phyloP scores from a whole-genome alignment of 345 rosid genomes.

The Rhizophora mangle region DNA sequence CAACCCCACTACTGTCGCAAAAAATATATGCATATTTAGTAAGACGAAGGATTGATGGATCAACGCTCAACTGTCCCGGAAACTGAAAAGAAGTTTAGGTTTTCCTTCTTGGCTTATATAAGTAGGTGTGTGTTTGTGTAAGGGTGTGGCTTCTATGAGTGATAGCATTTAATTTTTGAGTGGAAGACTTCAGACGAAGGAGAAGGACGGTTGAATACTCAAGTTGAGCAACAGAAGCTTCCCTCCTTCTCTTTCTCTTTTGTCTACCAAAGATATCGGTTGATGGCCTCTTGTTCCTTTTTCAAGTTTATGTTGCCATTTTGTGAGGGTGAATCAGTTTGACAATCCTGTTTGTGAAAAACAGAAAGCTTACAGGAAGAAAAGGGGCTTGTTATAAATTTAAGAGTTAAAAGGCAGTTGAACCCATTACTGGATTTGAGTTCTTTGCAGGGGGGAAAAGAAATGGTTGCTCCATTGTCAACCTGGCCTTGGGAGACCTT shows the following conservation, averaged over 20 bases:
- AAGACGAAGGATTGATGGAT: neutral
- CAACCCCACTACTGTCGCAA: neutral
- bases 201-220: neutral
- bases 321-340: neutral
- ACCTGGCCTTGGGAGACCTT: conserved; percentile 92
- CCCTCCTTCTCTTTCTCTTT: neutral
- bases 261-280: neutral
- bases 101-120: conserved; percentile 7
- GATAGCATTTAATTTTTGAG: neutral
- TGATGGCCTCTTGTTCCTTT: neutral
- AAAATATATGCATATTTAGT: neutral
- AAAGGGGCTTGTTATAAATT: neutral
- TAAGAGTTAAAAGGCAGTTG: too few species aligned
- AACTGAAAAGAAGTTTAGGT: neutral
- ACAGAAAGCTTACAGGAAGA: neutral
- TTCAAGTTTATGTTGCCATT: neutral
- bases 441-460: neutral
- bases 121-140: neutral
- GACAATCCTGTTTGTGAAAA: neutral
- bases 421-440: neutral
- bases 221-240: neutral
- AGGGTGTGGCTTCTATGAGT: too few species aligned
- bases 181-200: too few species aligned
- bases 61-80: neutral
- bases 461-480: conserved; percentile 55